Percentiles rank a stretch among this genome's conserved stretches.
phyloP scores from a whole-genome alignment of 2,329 filamentous ascomycete species.

The Calcarisporium arbuscula region DNA sequence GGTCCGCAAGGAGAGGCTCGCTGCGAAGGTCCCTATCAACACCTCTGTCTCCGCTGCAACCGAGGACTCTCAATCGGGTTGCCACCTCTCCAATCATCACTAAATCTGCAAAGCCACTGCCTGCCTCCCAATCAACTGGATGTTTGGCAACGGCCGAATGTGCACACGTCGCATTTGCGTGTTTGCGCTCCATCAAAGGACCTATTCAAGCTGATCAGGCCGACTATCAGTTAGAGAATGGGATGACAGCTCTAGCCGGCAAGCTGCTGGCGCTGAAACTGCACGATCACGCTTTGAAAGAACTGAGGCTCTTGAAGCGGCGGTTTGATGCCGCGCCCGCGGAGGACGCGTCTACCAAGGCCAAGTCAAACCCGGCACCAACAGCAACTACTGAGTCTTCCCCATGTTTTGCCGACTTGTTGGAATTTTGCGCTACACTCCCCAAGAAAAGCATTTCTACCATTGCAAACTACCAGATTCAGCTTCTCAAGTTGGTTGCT shows the following conservation, averaged over 20 bases:
- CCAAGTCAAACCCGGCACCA: constrained; percentile 19
- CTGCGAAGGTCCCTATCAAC: constrained; percentile 50
- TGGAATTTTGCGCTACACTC: constrained; percentile 51
- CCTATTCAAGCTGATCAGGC: constrained; percentile 48
- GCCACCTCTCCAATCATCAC: constrained; percentile 43
- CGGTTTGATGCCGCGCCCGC: constrained; percentile 42
- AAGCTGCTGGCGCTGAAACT: constrained; percentile 60
- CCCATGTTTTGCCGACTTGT: constrained; percentile 47
- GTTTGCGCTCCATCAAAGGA: constrained; percentile 53
- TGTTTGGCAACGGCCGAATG: constrained; percentile 61
- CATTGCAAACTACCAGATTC: constrained; percentile 58
- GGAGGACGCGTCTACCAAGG: constrained; percentile 23
- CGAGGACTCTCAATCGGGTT: constrained; percentile 54
- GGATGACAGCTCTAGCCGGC: constrained; percentile 62
- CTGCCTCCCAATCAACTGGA: constrained; percentile 28
- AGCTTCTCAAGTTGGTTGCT: constrained; percentile 57
- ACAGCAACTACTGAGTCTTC: constrained; percentile 23
- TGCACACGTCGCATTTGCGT: constrained; percentile 59
- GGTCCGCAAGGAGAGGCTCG: constrained; percentile 31
- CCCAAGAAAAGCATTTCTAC: constrained; percentile 42
- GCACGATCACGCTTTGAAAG: constrained; percentile 62
- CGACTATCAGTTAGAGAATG: constrained; percentile 63
- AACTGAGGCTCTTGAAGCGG: constrained; percentile 59
- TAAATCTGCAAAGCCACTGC: constrained; percentile 24
- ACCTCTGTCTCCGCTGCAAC: constrained; percentile 56